These are phyloP conservation scores for Pelargonium cotyledonis DNA, from an alignment of 441 rosid genomes.

Conservation along the genomic window DNA sequence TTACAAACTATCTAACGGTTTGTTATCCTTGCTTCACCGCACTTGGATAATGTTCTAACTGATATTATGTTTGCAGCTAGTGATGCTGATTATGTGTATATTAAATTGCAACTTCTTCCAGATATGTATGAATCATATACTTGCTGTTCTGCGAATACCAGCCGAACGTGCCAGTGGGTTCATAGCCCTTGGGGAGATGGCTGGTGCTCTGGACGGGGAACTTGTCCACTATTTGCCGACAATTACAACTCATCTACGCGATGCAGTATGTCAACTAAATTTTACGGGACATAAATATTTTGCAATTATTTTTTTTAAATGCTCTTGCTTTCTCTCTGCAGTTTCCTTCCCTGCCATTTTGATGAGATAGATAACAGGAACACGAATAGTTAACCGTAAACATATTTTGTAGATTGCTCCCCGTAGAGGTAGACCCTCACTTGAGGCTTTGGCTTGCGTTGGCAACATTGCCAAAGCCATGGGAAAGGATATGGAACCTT, in stretches of 20 bases:
- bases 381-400: slow-evolving; percentile 13
- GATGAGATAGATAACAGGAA: slow-evolving; percentile 17
- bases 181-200: slow-evolving; percentile 99
- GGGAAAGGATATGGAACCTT: slow-evolving; percentile 84
- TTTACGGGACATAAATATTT: slow-evolving; percentile 15
- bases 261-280: slow-evolving; percentile 64
- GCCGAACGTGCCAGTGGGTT: slow-evolving; percentile 99
- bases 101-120: slow-evolving; percentile 32
- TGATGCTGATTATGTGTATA: slow-evolving; percentile 13
- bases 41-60: slow-evolving; percentile 8
- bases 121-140: slow-evolving; percentile 99
- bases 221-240: slow-evolving; percentile 95
- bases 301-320: slow-evolving; percentile 18
- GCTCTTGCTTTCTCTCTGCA: slow-evolving; percentile 18
- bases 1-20: slow-evolving; percentile 86
- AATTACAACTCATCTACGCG: slow-evolving; percentile 87
- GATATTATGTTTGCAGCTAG: slow-evolving; percentile 6
- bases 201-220: slow-evolving; percentile 99
- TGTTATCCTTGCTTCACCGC: slow-evolving; percentile 27
- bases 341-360: slow-evolving; percentile 12
- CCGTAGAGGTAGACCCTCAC: slow-evolving; percentile 92
- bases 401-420: slow-evolving; percentile 76
- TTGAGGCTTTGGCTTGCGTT: slow-evolving; percentile 97
- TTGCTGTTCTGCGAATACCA: slow-evolving; percentile 75
- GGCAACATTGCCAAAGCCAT: slow-evolving; percentile 98